Evolutionary conservation across 345 rosid species (phyloP), one percentile per base, ranked within the genome.

Genomic region (Rhizophora apiculata): DNA sequence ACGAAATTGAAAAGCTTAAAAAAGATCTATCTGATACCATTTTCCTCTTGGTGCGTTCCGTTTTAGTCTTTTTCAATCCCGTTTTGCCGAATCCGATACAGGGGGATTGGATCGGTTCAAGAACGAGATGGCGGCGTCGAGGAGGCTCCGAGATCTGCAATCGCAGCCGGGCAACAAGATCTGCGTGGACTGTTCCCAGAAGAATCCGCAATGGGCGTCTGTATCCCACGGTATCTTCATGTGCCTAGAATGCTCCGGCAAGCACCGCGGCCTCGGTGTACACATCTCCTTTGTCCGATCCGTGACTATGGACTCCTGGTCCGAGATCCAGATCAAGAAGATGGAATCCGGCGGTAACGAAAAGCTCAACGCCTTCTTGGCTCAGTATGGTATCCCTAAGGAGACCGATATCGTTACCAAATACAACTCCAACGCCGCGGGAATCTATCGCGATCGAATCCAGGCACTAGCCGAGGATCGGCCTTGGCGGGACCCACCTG

Each of bases 201-300:
- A 92, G 84, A 95, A 95, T 74, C 99, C 99, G 10, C 99, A 95
- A 83, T 95, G 99, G 99, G 99, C 99, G 0, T 95, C 99, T 10
- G 94, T 95, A 31, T 90, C 98, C 18, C 90, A 95, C 74, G 99
- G 97, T 4, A 78, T 95, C 68, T 95, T 95, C 88, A 95, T 92
- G 97, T 95, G 99, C 68, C 83, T 95, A 29, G 99, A 95, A 67
- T 95, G 99, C 92, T 95, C 99, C 54, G 99, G 99, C 13, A 92
- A 90, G 85, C 99, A 95, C 80, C 90, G 98, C 2, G 99, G 99
- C 74, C 88, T 95, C 64, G 99, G 99, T 20, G 99, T 95, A 21
- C 98, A 95, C 88, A 95, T 92, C 77, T 95, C 99, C 59, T 95
- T 95, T 77, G 99, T 95, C 84, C 82, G 99, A 85, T 95, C 98